Evolutionary conservation across 2,329 filamentous ascomycete species (phyloP).

Genomic region (Penicillium sp.): DNA sequence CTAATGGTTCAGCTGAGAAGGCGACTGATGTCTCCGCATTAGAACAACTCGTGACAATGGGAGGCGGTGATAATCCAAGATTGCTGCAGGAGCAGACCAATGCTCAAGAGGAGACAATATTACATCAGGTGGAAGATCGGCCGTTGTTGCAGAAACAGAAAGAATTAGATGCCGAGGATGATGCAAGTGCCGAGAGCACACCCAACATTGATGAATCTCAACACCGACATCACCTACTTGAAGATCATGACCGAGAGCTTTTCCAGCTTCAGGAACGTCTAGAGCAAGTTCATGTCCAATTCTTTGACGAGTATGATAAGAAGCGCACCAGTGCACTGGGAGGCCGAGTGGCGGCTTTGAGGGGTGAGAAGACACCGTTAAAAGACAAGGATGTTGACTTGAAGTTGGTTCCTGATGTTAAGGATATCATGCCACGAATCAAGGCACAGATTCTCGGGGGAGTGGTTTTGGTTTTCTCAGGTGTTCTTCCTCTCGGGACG

Average conservation of each 20-base stretch:
- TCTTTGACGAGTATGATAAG: slow-evolving; percentile 79
- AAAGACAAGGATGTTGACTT: slow-evolving; percentile 51
- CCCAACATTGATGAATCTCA: slow-evolving; percentile 42
- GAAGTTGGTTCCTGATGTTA: slow-evolving; percentile 76
- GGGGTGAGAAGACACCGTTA: slow-evolving; percentile 47
- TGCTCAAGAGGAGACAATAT: slow-evolving; percentile 82
- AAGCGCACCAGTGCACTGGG: slow-evolving; percentile 46
- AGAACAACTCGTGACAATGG: slow-evolving; percentile 77
- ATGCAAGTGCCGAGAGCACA: slow-evolving; percentile 55
- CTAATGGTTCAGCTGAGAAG: slow-evolving; percentile 34
- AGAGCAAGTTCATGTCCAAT: slow-evolving; percentile 70
- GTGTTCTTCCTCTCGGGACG: slow-evolving; percentile 79
- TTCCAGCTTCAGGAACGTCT: slow-evolving; percentile 73
- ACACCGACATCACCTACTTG: slow-evolving; percentile 72
- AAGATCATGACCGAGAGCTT: slow-evolving; percentile 85
- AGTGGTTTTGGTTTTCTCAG: slow-evolving; percentile 81
- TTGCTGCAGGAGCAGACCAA: slow-evolving; percentile 73
- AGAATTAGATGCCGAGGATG: slow-evolving; percentile 80
- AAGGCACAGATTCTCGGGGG: slow-evolving; percentile 74
- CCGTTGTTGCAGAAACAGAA: slow-evolving; percentile 92
- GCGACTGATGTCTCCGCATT: slow-evolving; percentile 53
- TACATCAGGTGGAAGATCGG: slow-evolving; percentile 84
- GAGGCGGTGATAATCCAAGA: slow-evolving; percentile 65
- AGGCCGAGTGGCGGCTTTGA: slow-evolving; percentile 51
- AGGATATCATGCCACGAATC: slow-evolving; percentile 76